These are phyloP conservation scores for Ophiostoma australiae DNA, from an alignment of 2,329 filamentous ascomycete genomes.

Conservation along the genomic window DNA sequence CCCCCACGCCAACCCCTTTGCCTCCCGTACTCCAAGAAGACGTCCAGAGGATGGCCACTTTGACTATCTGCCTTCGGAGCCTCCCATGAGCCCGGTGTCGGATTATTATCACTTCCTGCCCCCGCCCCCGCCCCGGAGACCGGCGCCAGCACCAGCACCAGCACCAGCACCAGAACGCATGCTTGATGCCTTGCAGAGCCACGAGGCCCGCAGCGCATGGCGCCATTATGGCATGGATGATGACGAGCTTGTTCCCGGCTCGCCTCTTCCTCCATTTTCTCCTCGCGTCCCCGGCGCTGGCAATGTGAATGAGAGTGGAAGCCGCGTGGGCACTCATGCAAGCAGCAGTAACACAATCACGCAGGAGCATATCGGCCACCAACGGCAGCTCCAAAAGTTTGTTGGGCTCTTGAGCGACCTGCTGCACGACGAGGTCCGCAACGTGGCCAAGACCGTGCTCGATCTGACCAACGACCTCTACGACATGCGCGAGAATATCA, in stretches of 20 bases:
- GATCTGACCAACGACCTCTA: neutral
- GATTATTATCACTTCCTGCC: neutral
- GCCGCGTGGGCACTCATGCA: neutral
- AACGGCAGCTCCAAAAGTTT: constrained; percentile 8
- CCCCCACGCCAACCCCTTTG: neutral
- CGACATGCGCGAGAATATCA: neutral
- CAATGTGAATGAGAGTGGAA: neutral
- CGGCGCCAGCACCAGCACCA: neutral
- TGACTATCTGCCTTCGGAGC: neutral
- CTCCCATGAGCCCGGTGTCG: neutral
- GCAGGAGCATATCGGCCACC: neutral
- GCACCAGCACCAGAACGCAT: neutral
- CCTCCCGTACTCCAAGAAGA: neutral
- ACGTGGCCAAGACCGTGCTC: neutral
- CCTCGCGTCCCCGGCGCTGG: neutral
- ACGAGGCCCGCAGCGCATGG: neutral
- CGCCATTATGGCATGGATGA: neutral
- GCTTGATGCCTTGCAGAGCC: neutral
- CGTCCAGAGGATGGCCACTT: neutral
- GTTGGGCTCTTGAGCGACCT: neutral
- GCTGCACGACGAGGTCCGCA: constrained; percentile 8
- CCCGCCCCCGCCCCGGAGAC: neutral
- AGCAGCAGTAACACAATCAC: neutral
- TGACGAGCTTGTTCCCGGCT: neutral
- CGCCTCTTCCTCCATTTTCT: neutral